Percentiles rank a stretch among this genome's conserved stretches.
Conservation (phyloP, 768 basidiomycete species). For the Pholiota microspora region DNA sequence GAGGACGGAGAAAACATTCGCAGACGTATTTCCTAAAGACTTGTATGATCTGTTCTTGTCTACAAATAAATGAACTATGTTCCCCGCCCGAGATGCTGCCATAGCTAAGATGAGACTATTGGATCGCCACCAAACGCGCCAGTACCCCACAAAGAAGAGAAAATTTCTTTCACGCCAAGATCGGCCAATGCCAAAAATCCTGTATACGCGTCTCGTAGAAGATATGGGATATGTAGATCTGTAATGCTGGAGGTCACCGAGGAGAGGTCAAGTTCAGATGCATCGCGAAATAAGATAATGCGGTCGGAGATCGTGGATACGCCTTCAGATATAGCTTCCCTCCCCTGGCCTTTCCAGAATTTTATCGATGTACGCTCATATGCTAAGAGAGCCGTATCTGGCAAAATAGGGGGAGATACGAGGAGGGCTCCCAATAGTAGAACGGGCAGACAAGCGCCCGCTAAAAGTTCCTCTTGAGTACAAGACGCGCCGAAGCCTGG, state of each 20-base stretch:
- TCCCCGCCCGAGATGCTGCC: conserved; percentile 25
- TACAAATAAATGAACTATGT: conserved; percentile 23
- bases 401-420: conserved; percentile 26
- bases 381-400: conserved; percentile 24
- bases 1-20: not conserved
- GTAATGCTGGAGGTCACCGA: conserved; percentile 7
- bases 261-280: conserved; percentile 26
- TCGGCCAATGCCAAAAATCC: conserved; percentile 22
- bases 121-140: conserved; percentile 34
- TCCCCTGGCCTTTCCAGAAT: conserved; percentile 27
- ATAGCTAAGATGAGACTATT: conserved; percentile 27
- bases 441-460: conserved; percentile 28
- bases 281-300: conserved; percentile 30
- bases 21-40: not conserved
- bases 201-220: conserved; percentile 26
- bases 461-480: conserved; percentile 32
- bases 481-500: conserved; percentile 31
- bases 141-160: conserved; percentile 31
- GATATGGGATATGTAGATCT: conserved; percentile 23
- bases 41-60: conserved; percentile 17
- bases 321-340: conserved; percentile 17
- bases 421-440: conserved; percentile 28
- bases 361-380: conserved; percentile 19
- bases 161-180: conserved; percentile 20
- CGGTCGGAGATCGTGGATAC: conserved; percentile 4